phyloP scores from a whole-genome alignment of 1,139 yeast genomes.

The Geotrichum armillariae region DNA sequence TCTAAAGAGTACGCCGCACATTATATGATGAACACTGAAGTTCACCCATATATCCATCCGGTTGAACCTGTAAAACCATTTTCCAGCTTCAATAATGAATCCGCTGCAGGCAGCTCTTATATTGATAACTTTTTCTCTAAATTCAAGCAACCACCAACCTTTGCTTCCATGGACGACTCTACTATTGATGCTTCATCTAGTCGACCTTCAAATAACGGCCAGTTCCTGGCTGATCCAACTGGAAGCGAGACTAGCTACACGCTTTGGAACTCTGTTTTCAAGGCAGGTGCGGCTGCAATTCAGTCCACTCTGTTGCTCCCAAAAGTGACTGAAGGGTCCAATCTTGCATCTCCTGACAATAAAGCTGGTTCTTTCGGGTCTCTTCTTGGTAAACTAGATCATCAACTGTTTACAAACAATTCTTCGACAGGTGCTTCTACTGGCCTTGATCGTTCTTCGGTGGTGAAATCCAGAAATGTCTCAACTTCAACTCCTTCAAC shows the following conservation, averaged over 20 bases:
- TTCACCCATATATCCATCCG: constrained; percentile 10
- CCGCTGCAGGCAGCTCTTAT: constrained; percentile 15
- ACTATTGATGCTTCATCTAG: background rate
- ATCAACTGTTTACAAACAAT: constrained; percentile 6
- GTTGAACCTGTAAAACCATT: background rate
- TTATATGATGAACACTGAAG: constrained; percentile 14
- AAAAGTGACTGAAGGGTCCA: background rate
- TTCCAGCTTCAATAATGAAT: background rate
- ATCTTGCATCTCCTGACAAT: background rate
- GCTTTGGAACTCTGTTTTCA: constrained; percentile 18
- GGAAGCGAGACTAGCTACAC: constrained; percentile 8
- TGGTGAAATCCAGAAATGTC: background rate
- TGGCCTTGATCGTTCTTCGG: background rate
- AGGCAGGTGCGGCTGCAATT: constrained; percentile 21
- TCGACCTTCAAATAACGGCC: background rate
- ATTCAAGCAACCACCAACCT: constrained; percentile 22
- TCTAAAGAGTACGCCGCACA: constrained; percentile 18
- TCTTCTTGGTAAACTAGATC: constrained; percentile 3
- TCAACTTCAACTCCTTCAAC: background rate
- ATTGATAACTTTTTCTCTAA: constrained; percentile 21
- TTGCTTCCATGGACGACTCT: constrained; percentile 7
- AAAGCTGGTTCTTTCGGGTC: constrained; percentile 6
- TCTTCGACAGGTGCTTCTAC: constrained; percentile 1
- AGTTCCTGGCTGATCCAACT: background rate
- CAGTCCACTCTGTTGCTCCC: constrained; percentile 15